Evolutionary conservation across 768 basidiomycete genomes (phyloP).

Genomic region (Termitomyces sp.): DNA sequence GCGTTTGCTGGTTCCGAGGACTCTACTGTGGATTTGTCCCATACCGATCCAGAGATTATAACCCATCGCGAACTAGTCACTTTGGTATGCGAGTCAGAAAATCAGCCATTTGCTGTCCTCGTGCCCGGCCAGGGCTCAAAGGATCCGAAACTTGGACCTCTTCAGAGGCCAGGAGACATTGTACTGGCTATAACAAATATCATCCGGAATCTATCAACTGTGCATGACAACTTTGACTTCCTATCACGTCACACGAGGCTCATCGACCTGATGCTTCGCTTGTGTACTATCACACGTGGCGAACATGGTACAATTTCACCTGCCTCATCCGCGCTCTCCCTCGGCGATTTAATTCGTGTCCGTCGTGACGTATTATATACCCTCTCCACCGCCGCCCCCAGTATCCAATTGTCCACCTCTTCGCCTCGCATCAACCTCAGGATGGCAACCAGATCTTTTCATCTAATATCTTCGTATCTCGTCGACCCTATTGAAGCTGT

Average conservation of each 20-base stretch:
- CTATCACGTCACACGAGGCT: constrained; percentile 61
- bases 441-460: constrained; percentile 53
- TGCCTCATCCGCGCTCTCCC: constrained; percentile 54
- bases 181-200: constrained; percentile 71
- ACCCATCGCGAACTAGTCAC: constrained; percentile 67
- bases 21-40: constrained; percentile 17
- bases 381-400: constrained; percentile 53
- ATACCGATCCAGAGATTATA: constrained; percentile 33
- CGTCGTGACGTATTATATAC: constrained; percentile 76
- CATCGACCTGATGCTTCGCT: constrained; percentile 59
- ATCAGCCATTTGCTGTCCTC: constrained; percentile 54
- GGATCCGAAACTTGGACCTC: constrained; percentile 45
- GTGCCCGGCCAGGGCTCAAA: constrained; percentile 41
- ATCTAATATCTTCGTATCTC: constrained; percentile 70
- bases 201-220: constrained; percentile 79
- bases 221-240: constrained; percentile 63
- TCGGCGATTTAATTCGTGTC: constrained; percentile 63
- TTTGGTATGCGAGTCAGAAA: constrained; percentile 50
- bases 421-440: constrained; percentile 36
- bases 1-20: constrained; percentile 56
- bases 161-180: constrained; percentile 63
- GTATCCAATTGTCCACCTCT: constrained; percentile 42
- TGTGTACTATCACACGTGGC: constrained; percentile 47
- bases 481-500: constrained; percentile 63
- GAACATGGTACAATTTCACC: constrained; percentile 31